Evolutionary conservation across 305 asterid genomes (phyloP).

Genomic region (Coffea humblotiana): DNA sequence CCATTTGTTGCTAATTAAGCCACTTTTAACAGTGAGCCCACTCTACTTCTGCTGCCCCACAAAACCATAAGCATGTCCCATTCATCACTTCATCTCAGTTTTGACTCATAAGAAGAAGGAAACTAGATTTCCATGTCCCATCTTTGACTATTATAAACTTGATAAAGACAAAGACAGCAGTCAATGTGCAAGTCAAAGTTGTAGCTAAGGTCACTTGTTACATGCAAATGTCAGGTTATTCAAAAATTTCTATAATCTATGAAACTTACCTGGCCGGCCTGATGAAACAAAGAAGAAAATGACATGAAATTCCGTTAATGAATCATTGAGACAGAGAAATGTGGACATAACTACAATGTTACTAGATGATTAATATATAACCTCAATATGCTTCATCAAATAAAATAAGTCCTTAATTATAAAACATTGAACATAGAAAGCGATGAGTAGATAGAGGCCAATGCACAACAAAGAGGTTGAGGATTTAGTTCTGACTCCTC

Average conservation of each 20-base stretch:
- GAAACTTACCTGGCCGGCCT: not conserved
- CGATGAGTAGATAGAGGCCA: not conserved
- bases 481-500: not conserved
- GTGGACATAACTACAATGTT: not conserved
- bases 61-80: not conserved
- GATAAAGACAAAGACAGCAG: not conserved
- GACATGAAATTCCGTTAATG: not conserved
- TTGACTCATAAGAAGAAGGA: not conserved
- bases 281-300: not conserved
- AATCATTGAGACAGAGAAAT: not conserved
- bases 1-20: not conserved
- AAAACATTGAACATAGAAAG: not conserved
- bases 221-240: not conserved
- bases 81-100: not conserved
- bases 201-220: not conserved
- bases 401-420: not conserved
- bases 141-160: not conserved
- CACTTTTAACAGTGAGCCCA: not conserved
- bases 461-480: not conserved
- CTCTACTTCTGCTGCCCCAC: not conserved
- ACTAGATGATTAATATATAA: not conserved
- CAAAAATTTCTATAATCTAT: not conserved
- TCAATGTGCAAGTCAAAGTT: not conserved
- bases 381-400: not conserved
- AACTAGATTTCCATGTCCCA: not conserved